Base-by-base conservation (phyloP, 2,329 filamentous ascomycete genomes). In the Arthrobotrys megalospora region DNA sequence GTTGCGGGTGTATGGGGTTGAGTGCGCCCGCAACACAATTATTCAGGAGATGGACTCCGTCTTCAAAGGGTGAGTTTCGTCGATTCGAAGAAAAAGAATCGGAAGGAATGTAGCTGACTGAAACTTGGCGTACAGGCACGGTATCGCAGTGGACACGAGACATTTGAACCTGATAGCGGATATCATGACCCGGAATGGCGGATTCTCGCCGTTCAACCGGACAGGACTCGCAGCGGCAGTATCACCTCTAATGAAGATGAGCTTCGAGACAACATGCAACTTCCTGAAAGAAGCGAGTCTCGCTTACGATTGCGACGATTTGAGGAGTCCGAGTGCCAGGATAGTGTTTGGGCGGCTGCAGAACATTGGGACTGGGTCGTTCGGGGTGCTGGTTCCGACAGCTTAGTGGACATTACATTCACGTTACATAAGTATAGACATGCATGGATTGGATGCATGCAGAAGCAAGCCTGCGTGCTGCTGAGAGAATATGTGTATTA, bases 211-310 rank as follows among this genome's bases (percentile, higher is more conserved):
- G 0, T 99, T 99, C 86, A 97, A 93, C 85, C 92, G 96, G 60
- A 96, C 93, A 83, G 96, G 95, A 0, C 87, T 99, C 78, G 91
- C 90, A 83, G 91, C 92, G 80, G 94, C 93, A 82, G 91, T 95
- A 32, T 94, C 91, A 81, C 94, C 96, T 0, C 95, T 99, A 82
- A 95, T 96, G 85, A 98, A 98, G 88, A 98, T 98, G 95, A 97
- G 93, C 84, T 99, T 98, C 86, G 96, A 99, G 88, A 99, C 96
- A 3, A 99, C 96, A 1, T 89, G 98, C 45, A 91, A 92, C 0
- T 97, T 97, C 87, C 87, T 99, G 82, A 94, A 92, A 84, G 96
- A 98, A 83, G 94, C 96, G 0, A 91, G 97, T 28, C 86, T 96
- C 73, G 93, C 97, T 82, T 91, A 93, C 62, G 96, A 98, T 84